Base-by-base conservation (phyloP, 2,329 filamentous ascomycete genomes). In the Neoascochyta sp. region DNA sequence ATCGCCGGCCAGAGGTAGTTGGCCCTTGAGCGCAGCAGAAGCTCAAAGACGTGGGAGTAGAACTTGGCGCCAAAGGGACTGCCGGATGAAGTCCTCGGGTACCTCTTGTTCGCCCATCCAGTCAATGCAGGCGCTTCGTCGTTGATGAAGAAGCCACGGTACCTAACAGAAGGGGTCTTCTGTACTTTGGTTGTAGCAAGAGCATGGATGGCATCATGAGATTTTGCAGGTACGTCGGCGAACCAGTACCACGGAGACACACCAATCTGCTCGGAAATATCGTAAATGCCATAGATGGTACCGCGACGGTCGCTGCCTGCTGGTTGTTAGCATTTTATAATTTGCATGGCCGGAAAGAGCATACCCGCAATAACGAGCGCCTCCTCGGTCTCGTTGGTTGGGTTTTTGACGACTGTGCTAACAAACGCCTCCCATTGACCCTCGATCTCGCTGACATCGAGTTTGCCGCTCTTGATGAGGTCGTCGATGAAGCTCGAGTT, bases 1-100 rank as follows among this genome's bases (percentile, higher is more conserved):
- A 77, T 69, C 1, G 81, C 74, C 0, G 83, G 83, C 83, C 83
- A 87, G 27, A 87, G 66, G 49, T 86, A 86, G 57, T 87, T 87
- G 10, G 82, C 82, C 20, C 77, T 73, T 16, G 83, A 68, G 5
- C 83, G 73, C 5, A 87, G 73, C 1, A 86, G 63, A 1, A 87
- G 67, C 62, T 87, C 83, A 40, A 84, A 86, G 12, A 87, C 75
- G 12, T 75, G 73, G 4, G 72, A 65, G 59, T 87, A 85, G 56
- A 86, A 84, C 4, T 75, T 70, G n/a, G 74, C 67, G 34, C 75
- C 76, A 24, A 58, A 63, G 0, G 65, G 60, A 25, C 60, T 56
- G n/a, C 65, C 62, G 23, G 66, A 70, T 11, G 65, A 52, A 17
- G 63, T 65, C n/a, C 52, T 40, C 2, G 66, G 65, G 32, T 70